Conservation (phyloP, 2,329 filamentous ascomycete genomes). For the Lachnum nothofagi region DNA sequence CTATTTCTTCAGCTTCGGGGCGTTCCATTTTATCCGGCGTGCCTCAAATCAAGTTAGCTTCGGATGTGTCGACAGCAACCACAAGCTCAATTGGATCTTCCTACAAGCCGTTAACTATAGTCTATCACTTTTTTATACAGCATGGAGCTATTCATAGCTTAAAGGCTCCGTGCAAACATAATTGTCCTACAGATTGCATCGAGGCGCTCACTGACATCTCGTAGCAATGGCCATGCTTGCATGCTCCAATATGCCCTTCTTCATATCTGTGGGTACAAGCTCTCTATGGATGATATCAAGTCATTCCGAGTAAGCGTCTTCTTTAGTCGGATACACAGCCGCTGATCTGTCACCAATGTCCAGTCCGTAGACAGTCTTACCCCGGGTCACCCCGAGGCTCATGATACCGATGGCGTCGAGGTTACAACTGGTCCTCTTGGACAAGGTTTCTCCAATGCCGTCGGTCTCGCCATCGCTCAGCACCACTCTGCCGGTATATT, state of each 20-base stretch:
- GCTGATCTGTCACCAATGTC: conserved; percentile 4
- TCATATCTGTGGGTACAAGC: conserved; percentile 86
- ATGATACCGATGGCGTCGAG: conserved; percentile 94
- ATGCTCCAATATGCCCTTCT: conserved; percentile 99
- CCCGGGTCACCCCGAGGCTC: conserved; percentile 91
- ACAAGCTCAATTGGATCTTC: too few species aligned
- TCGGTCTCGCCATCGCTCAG: conserved; percentile 95
- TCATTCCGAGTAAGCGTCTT: conserved; percentile 73
- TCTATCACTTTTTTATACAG: too few species aligned
- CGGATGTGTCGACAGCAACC: too few species aligned
- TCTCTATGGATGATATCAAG: conserved; percentile 90
- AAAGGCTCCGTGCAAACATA: too few species aligned
- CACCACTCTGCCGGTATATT: conserved; percentile 83
- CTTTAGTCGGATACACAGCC: conserved; percentile 4
- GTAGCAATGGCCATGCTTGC: conserved; percentile 94
- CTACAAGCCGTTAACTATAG: too few species aligned
- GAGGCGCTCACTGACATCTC: conserved; percentile 16
- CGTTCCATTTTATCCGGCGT: not conserved
- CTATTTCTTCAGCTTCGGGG: not conserved
- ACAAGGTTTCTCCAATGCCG: conserved; percentile 94
- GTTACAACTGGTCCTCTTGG: conserved; percentile 97
- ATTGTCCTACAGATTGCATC: too few species aligned
- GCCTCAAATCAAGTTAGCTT: not conserved
- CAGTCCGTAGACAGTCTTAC: conserved; percentile 66
- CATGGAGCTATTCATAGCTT: too few species aligned